Evolutionary conservation across 23 red algal species (phyloP).

Genomic region (Gracilaria caudata): DNA sequence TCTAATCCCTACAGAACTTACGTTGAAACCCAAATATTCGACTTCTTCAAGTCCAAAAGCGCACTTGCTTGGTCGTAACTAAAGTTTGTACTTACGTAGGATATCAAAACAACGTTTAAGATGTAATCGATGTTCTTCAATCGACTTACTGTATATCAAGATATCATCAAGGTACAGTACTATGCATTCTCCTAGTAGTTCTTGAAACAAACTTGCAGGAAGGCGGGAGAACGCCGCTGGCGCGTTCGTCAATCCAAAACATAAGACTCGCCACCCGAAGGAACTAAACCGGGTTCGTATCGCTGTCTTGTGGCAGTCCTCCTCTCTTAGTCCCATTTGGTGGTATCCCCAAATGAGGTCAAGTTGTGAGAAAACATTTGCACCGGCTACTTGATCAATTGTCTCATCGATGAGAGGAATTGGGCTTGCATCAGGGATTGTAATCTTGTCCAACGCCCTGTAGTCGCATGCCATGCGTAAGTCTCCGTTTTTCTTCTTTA

Average conservation of each 20-base stretch:
- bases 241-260: conserved; percentile 6
- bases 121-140: conserved; percentile 27
- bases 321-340: conserved; percentile 9
- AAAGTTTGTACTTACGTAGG: neutral
- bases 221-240: conserved; percentile 5
- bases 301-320: conserved; percentile 36
- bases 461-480: conserved; percentile 5
- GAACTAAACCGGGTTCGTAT: conserved; percentile 39
- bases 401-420: conserved; percentile 5
- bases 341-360: conserved; percentile 19
- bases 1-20: neutral
- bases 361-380: conserved; percentile 28
- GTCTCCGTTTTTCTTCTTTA: conserved; percentile 27
- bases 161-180: conserved; percentile 32
- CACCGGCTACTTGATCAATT: conserved; percentile 30
- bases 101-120: neutral
- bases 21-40: conserved; percentile 13
- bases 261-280: conserved; percentile 31
- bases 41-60: conserved; percentile 5
- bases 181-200: conserved; percentile 19
- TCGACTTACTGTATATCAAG: conserved; percentile 10
- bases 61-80: neutral
- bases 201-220: neutral
- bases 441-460: conserved; percentile 32
- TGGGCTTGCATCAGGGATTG: conserved; percentile 10